Evolutionary conservation across 2,329 filamentous ascomycete species (phyloP), one percentile per base, ranked within the genome.

Genomic region (Tolypocladium pustulatum): DNA sequence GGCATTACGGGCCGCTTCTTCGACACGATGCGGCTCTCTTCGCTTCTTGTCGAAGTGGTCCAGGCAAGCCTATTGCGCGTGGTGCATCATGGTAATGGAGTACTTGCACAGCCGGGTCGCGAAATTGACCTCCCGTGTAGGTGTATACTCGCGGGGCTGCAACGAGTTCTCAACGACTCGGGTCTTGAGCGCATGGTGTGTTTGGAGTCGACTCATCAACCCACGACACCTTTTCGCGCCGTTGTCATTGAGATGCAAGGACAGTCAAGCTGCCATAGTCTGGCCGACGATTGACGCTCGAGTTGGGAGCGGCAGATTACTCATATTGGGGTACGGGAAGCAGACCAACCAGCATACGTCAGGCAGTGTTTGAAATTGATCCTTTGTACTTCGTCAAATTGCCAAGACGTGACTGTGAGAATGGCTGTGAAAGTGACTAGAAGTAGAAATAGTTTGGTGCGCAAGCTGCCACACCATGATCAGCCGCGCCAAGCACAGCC

Each of bases 321-420:
- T n/a, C 27, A 36, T 15, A 3, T 4, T 53, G 30, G n/a, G 17
- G 20, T 15, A 9, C 7, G 27, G 36, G 25, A 32, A 27, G 37
- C 37, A 55, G 25, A 38, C 37, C 54, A 41, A 32, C 3, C 20
- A 55, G 54, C 54, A 32, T 54, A 43, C 49, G 57, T 61, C 32
- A 58, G 58, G 57, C 57, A 61, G 56, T 60, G 41, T 61, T 58
- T 46, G 51, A 51, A 60, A 60, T 58, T 55, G 54, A 61, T 54
- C 56, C 56, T 55, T 60, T 56, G 27, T 61, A 32, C 27, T 55
- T 41, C 27, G 54, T 55, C 34, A 22, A 12, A 30, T 20, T n/a
- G 17, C 17, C 27, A 9, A 51, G 25, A 51, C 8, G 53, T 40
- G 53, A 41, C 22, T 15, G 34, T 53, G 13, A 34, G 9, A 34